Evolutionary conservation across 768 basidiomycete genomes (phyloP), one percentile per base, ranked within the genome.

Genomic region (Mycena belliarum): DNA sequence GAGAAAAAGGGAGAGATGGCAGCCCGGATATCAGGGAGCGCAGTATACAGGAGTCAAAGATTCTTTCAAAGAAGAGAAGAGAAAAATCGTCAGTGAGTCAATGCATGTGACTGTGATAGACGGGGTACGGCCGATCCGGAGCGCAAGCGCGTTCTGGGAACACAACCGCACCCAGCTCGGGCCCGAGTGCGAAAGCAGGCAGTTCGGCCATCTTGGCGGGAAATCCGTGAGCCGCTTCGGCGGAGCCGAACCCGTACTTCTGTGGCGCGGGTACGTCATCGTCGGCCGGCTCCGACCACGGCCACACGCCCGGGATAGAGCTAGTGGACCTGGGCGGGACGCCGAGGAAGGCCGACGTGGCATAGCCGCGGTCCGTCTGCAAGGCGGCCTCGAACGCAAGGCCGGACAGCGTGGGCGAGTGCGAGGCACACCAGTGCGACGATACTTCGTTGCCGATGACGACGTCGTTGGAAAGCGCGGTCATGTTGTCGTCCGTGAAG

Each of bases 401-500:
- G 25, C 62, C 62, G 12, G 62, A 57, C 18, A 63, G 52, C 25
- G 51, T 60, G n/a, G 55, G 58, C 4, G 62, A 23, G 12, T 18
- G 46, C 8, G 43, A 1, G 1, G 41, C 23, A 4, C 53, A 47
- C 48, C 60, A 58, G 57, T 47, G 52, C 59, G 62, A 59, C 43
- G 49, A 33, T 62, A 9, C 35, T 35, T 35, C 15, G 35, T 41
- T 51, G 46, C 57, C 52, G 18, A 46, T 24, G 33, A 40, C 56
- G 35, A 53, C 52, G 37, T 47, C 53, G n/a, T 55, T 35, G 12
- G 55, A 43, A 25, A 59, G 49, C 32, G 64, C 43, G 15, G 63
- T 64, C 65, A 72, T 70, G 35, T 66, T 65, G 37, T 78, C 77
- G 58, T 86, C 83, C 64, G 77, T 69, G 55, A 84, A 84, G 0